Evolutionary conservation across 2,329 filamentous ascomycete species (phyloP), one percentile per base, ranked within the genome.

Genomic region (Fusarium papillatum): DNA sequence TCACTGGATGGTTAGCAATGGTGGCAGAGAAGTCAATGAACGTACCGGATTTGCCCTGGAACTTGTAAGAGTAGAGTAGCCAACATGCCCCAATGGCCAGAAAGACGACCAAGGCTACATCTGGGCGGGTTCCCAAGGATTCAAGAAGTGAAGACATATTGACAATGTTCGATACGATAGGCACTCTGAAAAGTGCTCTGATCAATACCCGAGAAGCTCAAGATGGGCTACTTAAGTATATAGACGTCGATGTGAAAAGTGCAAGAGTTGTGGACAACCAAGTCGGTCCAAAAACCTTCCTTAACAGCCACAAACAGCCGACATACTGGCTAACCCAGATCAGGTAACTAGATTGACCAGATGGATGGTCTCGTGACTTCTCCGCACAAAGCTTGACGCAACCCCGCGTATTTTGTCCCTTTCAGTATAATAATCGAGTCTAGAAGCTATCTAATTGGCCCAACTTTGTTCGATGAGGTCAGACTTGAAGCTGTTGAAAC

Each of bases 291-390:
- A 24, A 48, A 64, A 50, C 39, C 22, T 64, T 14, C 60, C 48
- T 53, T 8, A 53, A 53, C 26, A 31, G 53, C 53, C 29, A 57
- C 17, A 22, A 57, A 31, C 11, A 57, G 8, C 29, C 29, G 29
- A 34, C 11, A 9, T 16, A 7, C 53, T 16, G 11, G 24, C 66
- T 64, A 68, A 34, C 34, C 65, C 59, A 22, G 16, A 64, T 53
- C 29, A 64, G 46, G 66, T 31, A 68, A 68, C 19, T 24, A 6
- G 46, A 55, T 64, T 38, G 66, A 53, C 66, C 66, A 64, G 13
- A 46, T 63, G 19, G 39, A 7, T 48, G 14, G 26, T 46, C 60
- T 48, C 29, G 39, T 63, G 60, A 46, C 39, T 46, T 63, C 60
- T 63, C 60, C 60, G 60, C 60, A 63, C 39, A 10, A 34, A 5